A percentile compares a stretch with the other conserved stretches of the same genome.
Conservation (phyloP, 2,329 filamentous ascomycete species). For the Myriosclerotinia duriaeana region DNA sequence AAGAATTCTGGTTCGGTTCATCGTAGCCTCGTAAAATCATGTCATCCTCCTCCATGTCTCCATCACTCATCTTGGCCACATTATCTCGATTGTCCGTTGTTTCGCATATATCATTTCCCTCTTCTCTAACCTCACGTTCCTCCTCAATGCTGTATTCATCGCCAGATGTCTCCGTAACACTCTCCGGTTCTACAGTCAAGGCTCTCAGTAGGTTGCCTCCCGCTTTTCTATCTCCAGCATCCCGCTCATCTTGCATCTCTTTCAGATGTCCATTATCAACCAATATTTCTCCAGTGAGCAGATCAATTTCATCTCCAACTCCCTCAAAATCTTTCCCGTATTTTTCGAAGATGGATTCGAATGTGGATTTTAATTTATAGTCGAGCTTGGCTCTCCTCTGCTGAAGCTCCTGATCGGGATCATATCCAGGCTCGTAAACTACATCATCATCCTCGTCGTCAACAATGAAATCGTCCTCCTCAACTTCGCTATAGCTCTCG, state of each 20-base stretch:
- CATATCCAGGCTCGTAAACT: slow-evolving; percentile 42
- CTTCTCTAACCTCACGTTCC: slow-evolving; percentile 31
- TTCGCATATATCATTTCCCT: slow-evolving; percentile 27
- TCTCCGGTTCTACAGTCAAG: slow-evolving; percentile 39
- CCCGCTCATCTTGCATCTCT: slow-evolving; percentile 58
- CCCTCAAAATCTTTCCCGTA: slow-evolving; percentile 81
- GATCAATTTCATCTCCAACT: slow-evolving; percentile 85
- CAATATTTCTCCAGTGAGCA: slow-evolving; percentile 77
- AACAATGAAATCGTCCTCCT: slow-evolving; percentile 24
- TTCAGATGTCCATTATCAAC: slow-evolving; percentile 86
- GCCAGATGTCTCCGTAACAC: slow-evolving; percentile 28
- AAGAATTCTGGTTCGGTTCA: slow-evolving; percentile 27
- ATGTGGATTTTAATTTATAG: slow-evolving; percentile 73
- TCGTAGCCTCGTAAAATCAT: slow-evolving; percentile 39
- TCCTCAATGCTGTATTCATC: slow-evolving; percentile 39
- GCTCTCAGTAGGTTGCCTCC: slow-evolving; percentile 32
- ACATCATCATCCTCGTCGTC: slow-evolving; percentile 26
- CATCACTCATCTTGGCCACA: slow-evolving; percentile 31
- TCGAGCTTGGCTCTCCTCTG: slow-evolving; percentile 66
- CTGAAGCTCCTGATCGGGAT: slow-evolving; percentile 58
- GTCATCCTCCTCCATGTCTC: slow-evolving; percentile 39
- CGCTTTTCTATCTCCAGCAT: slow-evolving; percentile 43
- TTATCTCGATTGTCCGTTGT: slow-evolving; percentile 34
- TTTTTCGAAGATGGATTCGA: slow-evolving; percentile 86
- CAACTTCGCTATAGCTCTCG: slow-evolving; percentile 26